Base-by-base conservation (phyloP, 495 filamentous ascomycete genomes). In the Glonium stellatum region DNA sequence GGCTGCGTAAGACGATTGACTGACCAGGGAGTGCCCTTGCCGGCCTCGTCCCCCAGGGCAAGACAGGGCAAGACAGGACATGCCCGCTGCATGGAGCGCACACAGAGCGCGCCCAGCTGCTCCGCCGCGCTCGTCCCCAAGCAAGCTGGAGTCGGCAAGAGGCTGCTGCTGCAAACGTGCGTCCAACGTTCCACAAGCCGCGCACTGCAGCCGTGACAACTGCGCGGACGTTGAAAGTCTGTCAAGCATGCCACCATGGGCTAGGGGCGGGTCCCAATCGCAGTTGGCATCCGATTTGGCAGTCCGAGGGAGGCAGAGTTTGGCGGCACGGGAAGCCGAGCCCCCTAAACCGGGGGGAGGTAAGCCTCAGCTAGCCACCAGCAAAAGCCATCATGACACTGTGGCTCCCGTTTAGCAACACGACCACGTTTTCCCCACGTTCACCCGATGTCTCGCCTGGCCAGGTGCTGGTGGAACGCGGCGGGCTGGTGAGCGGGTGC, bases 341-440 rank as follows among this genome's bases (percentile, higher is more conserved):
- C 12, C 39, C 39, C 27, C 6, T n/a, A n/a, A 31, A 31, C 27
- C 39, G 18, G 39, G 13, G 8, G 39, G 13, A 44, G 1, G 39
- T 44, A 13, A 44, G 39, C 39, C 3, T 44, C 3, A 18, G 39
- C 12, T 18, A 44, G 39, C 39, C 39, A 44, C 39, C 1, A 44
- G 12, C 18, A 15, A 44, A 18, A 18, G 39, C 39, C 10, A 44
- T 44, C 39, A 44, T 44, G 39, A 2, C 39, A 44, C 39, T 44
- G 39, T 44, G 39, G 39, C 39, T 44, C 39, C 18, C 39, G 18
- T 15, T 18, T 44, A 18, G 39, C 39, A 44, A 18, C 39, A 11
- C 39, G 39, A 44, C 39, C 39, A 44, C 39, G 39, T 44, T 44
- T 44, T 44, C 39, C 39, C 39, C 39, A 44, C 39, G 39, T 44